These are phyloP conservation scores for Hymenoscyphus repandus DNA, from an alignment of 2,329 filamentous ascomycete genomes.

Conservation along the genomic window DNA sequence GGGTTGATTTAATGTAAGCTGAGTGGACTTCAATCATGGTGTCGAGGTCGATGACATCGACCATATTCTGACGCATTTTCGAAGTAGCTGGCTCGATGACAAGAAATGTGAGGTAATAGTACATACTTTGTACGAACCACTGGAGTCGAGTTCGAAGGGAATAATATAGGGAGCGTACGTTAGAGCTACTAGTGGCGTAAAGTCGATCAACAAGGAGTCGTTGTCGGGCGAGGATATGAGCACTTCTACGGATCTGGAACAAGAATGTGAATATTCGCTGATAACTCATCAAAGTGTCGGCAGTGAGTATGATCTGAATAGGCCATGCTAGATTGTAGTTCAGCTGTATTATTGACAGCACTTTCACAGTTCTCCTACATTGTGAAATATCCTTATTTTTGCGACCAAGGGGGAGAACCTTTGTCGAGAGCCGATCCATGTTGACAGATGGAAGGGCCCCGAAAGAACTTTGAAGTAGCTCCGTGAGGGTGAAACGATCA, in stretches of 20 bases:
- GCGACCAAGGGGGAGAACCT: constrained; percentile 38
- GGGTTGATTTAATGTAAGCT: constrained; percentile 55
- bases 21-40: constrained; percentile 70
- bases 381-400: constrained; percentile 39
- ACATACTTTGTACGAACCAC: constrained; percentile 72
- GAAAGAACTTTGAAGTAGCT: constrained; percentile 70
- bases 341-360: constrained; percentile 58
- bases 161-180: constrained; percentile 48
- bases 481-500: constrained; percentile 75
- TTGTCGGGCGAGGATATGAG: constrained; percentile 57
- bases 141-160: constrained; percentile 63
- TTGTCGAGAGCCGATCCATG: constrained; percentile 56
- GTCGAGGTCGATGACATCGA: constrained; percentile 66
- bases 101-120: constrained; percentile 70
- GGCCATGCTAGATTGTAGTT: constrained; percentile 65
- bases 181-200: constrained; percentile 34
- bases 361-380: constrained; percentile 53
- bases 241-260: constrained; percentile 70
- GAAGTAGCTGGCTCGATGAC: constrained; percentile 59
- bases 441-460: constrained; percentile 47
- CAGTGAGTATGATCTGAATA: constrained; percentile 66
- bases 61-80: constrained; percentile 53
- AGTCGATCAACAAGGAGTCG: constrained; percentile 39
- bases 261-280: constrained; percentile 70
- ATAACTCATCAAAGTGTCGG: constrained; percentile 59